Evolutionary conservation across 208 protist species (phyloP), one percentile per base, ranked within the genome.

Genomic region (Novymonas esmeraldas): DNA sequence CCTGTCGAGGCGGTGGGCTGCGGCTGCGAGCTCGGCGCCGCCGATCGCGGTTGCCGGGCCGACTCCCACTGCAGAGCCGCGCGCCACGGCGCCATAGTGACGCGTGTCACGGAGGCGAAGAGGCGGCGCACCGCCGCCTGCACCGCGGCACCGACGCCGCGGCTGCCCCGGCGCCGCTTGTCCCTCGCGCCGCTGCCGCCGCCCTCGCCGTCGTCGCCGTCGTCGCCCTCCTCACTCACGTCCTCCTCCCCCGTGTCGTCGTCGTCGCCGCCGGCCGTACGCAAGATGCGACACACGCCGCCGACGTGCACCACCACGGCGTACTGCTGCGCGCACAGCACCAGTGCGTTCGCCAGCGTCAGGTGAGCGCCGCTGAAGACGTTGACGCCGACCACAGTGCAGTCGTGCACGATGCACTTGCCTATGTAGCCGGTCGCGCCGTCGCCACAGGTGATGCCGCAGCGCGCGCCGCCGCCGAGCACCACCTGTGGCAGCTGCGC

Each of bases 261-360:
- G 18, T 58, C 34, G 9, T 38, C 49, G 14, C 33, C 60, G 13
- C 58, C 50, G 44, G 38, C 9, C 13, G 24, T 45, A 18, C 62
- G 44, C 16, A 22, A 33, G 46, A 73, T 28, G 46, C 54, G 62
- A 34, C 59, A 77, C 14, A 79, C 64, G 4, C 70, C 86, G 13
- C 86, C 86, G 42, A 45, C 57, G 46, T 80, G 82, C 29, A 92
- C 82, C 6, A 87, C 71, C 7, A 92, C 55, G 0, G 86, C 73
- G 58, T 80, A 69, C 34, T 64, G 66, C 28, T 72, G 49, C n/a
- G 60, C 60, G 41, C 69, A 74, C 10, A 61, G 39, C 20, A 84
- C 60, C 14, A 18, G 14, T 22, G 76, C 80, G 63, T 79, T 73
- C 5, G 63, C 63, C n/a, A 89, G 57, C 61, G 76, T 81, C 60